phyloP scores from a whole-genome alignment of 306 rosid species.

The Vigna nakashimae region DNA sequence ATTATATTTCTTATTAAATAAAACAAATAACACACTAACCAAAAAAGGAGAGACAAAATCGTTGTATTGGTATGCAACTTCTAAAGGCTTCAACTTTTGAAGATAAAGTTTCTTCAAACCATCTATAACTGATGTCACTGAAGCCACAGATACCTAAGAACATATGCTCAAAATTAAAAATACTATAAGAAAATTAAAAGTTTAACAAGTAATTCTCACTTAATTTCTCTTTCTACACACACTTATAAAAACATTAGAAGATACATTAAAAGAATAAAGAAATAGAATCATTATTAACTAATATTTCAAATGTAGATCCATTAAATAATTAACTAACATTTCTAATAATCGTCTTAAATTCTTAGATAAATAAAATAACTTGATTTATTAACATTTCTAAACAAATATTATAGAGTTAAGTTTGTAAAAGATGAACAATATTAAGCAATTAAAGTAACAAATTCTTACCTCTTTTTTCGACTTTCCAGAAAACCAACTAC shows the following conservation, averaged over 20 bases:
- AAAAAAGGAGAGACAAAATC: slow-evolving; percentile 86
- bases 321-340: neutral
- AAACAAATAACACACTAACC: slow-evolving; percentile 53
- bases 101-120: slow-evolving; percentile 87
- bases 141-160: slow-evolving; percentile 67
- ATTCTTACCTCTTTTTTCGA: slow-evolving; percentile 66
- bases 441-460: too few species aligned
- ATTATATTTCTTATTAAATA: slow-evolving; percentile 12
- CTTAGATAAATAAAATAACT: neutral
- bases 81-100: slow-evolving; percentile 95
- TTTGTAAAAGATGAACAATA: too few species aligned
- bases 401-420: neutral
- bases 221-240: too few species aligned
- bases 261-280: neutral
- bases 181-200: too few species aligned
- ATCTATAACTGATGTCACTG: slow-evolving; percentile 87
- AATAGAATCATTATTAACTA: neutral
- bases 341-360: neutral
- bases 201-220: too few species aligned
- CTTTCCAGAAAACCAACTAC: slow-evolving; percentile 76
- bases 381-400: neutral
- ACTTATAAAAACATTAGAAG: too few species aligned
- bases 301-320: neutral
- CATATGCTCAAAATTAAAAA: too few species aligned
- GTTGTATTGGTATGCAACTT: slow-evolving; percentile 75